Percentiles rank a stretch among this genome's conserved stretches.
Evolutionary conservation across 768 basidiomycete species (phyloP).

Genomic region (Podaxis carcinomalis): DNA sequence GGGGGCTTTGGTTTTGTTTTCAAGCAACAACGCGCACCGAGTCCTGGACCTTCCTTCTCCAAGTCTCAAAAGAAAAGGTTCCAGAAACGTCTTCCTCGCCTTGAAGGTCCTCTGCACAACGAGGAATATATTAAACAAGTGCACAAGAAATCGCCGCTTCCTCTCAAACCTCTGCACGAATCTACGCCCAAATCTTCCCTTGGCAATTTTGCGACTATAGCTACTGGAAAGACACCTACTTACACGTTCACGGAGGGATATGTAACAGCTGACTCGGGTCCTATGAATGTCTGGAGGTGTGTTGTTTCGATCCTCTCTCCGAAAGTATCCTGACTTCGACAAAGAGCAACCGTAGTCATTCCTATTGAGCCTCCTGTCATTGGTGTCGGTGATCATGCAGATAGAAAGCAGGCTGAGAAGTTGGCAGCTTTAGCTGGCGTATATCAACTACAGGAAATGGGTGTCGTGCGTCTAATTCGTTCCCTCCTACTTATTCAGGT

Average conservation of each 20-base stretch:
- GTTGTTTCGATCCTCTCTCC: constrained; percentile 11
- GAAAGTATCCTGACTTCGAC: neutral
- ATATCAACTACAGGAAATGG: constrained; percentile 60
- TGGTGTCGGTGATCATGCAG: constrained; percentile 58
- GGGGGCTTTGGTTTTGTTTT: constrained; percentile 1
- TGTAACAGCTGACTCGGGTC: constrained; percentile 17
- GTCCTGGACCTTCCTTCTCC: constrained; percentile 1
- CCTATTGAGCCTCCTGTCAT: constrained; percentile 35
- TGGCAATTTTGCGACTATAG: constrained; percentile 33
- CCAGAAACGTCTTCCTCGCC: constrained; percentile 11
- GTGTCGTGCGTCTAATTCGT: constrained; percentile 49
- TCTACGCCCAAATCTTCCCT: constrained; percentile 34
- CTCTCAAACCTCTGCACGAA: constrained; percentile 28
- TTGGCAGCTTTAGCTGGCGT: constrained; percentile 75
- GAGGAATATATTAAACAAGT: constrained; percentile 28
- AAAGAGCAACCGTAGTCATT: constrained; percentile 37
- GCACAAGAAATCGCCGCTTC: constrained; percentile 25
- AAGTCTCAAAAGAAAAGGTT: constrained; percentile 6
- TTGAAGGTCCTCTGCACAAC: constrained; percentile 32
- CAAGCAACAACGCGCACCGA: constrained; percentile 4
- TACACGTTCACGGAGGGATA: constrained; percentile 31
- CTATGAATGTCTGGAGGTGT: constrained; percentile 41
- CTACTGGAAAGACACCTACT: constrained; percentile 23
- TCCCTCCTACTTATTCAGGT: neutral
- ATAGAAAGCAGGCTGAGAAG: constrained; percentile 62